A percentile compares a stretch with the other conserved stretches of the same genome.
These are phyloP conservation scores for Melanogaster broomeanus DNA, from an alignment of 768 basidiomycete genomes.

Conservation along the genomic window DNA sequence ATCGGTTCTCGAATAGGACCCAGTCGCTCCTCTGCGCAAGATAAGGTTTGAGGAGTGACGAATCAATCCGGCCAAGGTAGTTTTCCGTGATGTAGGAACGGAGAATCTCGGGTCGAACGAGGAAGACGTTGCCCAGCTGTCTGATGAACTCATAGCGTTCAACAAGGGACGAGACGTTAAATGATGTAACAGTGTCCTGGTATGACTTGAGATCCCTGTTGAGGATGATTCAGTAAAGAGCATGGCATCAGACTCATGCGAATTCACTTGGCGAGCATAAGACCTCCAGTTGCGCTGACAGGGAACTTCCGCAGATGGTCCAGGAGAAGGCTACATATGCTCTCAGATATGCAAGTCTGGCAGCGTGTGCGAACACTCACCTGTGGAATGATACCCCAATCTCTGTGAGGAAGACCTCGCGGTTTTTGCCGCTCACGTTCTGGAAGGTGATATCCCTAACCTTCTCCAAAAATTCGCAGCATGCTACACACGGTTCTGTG, in stretches of 20 bases:
- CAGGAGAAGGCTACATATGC: constrained; percentile 66
- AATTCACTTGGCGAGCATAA: constrained; percentile 95
- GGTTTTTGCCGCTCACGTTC: constrained; percentile 88
- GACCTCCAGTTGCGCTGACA: constrained; percentile 92
- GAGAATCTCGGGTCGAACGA: constrained; percentile 93
- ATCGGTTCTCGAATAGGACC: constrained; percentile 80
- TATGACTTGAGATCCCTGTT: constrained; percentile 93
- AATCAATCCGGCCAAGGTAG: constrained; percentile 90
- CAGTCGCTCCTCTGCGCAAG: constrained; percentile 90
- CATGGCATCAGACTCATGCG: not conserved
- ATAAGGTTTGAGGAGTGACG: constrained; percentile 85
- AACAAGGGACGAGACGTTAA: constrained; percentile 77
- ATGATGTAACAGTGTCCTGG: constrained; percentile 86
- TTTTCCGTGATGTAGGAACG: constrained; percentile 95
- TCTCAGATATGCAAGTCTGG: constrained; percentile 10
- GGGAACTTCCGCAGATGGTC: constrained; percentile 97
- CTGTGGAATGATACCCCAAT: constrained; percentile 94
- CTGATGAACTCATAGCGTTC: constrained; percentile 98
- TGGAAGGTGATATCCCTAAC: constrained; percentile 75
- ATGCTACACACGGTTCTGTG: constrained; percentile 87
- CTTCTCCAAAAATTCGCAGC: constrained; percentile 83
- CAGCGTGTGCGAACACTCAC: constrained; percentile 35
- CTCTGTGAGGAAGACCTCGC: constrained; percentile 90
- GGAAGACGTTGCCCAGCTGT: constrained; percentile 95
- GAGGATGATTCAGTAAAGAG: not conserved